Evolutionary conservation across 1,284 basidiomycete species (phyloP).

Genomic region (Ustilago xerochloae): DNA sequence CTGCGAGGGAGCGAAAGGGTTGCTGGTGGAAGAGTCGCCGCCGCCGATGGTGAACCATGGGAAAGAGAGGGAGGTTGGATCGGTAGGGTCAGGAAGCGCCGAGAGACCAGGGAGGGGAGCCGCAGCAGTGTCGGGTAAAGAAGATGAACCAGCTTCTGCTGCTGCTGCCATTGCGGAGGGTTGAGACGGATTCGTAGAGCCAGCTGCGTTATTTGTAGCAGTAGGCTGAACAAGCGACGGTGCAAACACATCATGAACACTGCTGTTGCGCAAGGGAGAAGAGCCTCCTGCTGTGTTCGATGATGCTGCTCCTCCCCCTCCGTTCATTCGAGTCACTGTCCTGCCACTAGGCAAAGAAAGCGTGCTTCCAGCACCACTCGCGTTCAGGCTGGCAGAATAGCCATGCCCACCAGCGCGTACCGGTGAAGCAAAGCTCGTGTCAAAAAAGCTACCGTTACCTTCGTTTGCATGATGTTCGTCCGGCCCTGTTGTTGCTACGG

Average conservation of each 20-base stretch:
- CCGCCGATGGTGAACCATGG: neutral
- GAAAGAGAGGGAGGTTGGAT: neutral
- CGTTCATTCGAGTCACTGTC: constrained; percentile 26
- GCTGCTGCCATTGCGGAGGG: no score
- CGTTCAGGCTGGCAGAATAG: neutral
- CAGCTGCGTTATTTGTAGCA: no score
- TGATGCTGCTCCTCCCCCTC: no score
- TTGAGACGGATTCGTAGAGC: neutral
- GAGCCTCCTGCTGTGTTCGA: neutral
- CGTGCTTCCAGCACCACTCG: constrained; percentile 17
- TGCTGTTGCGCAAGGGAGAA: neutral
- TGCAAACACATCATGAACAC: neutral
- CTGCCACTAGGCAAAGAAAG: constrained; percentile 33
- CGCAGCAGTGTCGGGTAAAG: neutral
- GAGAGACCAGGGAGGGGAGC: neutral
- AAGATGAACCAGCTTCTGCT: no score
- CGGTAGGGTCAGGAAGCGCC: no score
- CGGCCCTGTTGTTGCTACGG: neutral
- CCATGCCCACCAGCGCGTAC: constrained; percentile 21
- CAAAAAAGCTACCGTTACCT: constrained; percentile 31
- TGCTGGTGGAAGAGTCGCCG: neutral
- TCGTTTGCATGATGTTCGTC: constrained; percentile 10
- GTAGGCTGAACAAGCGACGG: no score
- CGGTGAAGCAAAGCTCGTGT: constrained; percentile 32
- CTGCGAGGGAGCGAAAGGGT: neutral